A percentile compares a stretch with the other conserved stretches of the same genome.
Conservation (phyloP, 2,329 filamentous ascomycete genomes). For the Epichloe coenophiala region DNA sequence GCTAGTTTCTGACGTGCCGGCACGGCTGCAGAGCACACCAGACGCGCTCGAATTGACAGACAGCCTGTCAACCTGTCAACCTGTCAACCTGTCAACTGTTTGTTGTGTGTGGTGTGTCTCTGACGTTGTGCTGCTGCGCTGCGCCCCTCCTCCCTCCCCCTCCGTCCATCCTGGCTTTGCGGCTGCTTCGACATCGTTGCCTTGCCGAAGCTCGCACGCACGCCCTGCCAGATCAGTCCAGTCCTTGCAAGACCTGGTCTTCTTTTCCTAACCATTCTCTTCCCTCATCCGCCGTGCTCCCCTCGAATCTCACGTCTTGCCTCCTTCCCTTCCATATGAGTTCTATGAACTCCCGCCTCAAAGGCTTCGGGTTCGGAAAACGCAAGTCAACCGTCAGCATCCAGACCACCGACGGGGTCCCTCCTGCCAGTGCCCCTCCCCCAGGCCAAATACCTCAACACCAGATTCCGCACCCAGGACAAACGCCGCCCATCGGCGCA, state of each 20-base stretch:
- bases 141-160: background rate
- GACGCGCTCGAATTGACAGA: background rate
- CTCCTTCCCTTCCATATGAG: constrained; percentile 40
- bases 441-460: constrained; percentile 34
- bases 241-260: background rate
- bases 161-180: constrained; percentile 3
- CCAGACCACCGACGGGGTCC: constrained; percentile 31
- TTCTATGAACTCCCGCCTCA: constrained; percentile 69
- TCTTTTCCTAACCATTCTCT: constrained; percentile 6
- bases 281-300: constrained; percentile 6
- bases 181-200: background rate
- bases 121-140: background rate
- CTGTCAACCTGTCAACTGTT: background rate
- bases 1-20: constrained; percentile 1
- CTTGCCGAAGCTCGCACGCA: background rate
- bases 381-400: constrained; percentile 56
- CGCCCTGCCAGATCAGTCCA: background rate
- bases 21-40: too few relatives aligned
- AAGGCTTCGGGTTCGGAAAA: constrained; percentile 71
- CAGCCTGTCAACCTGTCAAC: background rate
- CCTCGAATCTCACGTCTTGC: constrained; percentile 2
- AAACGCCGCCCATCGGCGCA: constrained; percentile 22
- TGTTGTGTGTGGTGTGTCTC: background rate
- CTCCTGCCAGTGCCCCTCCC: constrained; percentile 22
- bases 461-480: constrained; percentile 22